Conservation (phyloP, 257 asterid genomes). For the Striga asiatica region DNA sequence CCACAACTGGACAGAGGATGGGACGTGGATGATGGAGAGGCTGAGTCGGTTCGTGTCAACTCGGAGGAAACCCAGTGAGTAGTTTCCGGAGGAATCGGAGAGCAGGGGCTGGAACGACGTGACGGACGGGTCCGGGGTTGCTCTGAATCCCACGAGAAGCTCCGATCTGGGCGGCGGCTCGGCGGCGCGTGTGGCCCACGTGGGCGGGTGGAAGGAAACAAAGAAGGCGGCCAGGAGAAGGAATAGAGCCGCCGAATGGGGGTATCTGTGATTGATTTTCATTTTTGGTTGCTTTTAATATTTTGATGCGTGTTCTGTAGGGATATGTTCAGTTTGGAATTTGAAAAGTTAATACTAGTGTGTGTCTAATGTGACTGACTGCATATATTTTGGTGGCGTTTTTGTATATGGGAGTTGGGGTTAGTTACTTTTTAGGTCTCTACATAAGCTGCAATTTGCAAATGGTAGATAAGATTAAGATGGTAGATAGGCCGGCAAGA, state of each 20-base stretch:
- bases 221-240: constrained; percentile 12
- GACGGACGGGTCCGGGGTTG: constrained; percentile 35
- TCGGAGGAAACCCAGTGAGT: constrained; percentile 75
- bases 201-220: constrained; percentile 8
- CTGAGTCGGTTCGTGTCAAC: constrained; percentile 28
- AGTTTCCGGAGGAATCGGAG: constrained; percentile 52
- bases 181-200: constrained; percentile 20
- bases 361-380: no score
- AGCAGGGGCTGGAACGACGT: constrained; percentile 52
- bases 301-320: no score
- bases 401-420: background rate
- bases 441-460: no score
- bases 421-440: no score
- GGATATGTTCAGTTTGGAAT: no score
- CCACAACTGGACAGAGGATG: constrained; percentile 60
- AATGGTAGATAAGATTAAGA: no score
- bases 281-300: no score
- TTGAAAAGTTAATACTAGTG: no score
- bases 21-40: constrained; percentile 54
- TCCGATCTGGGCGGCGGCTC: constrained; percentile 22
- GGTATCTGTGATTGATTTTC: no score
- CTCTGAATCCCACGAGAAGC: constrained; percentile 46
- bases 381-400: background rate
- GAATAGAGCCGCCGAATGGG: no score
- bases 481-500: no score